Percentiles rank a stretch among this genome's conserved stretches.
Evolutionary conservation across 345 rosid genomes (phyloP).

Genomic region (Gynandropsis gynandra): DNA sequence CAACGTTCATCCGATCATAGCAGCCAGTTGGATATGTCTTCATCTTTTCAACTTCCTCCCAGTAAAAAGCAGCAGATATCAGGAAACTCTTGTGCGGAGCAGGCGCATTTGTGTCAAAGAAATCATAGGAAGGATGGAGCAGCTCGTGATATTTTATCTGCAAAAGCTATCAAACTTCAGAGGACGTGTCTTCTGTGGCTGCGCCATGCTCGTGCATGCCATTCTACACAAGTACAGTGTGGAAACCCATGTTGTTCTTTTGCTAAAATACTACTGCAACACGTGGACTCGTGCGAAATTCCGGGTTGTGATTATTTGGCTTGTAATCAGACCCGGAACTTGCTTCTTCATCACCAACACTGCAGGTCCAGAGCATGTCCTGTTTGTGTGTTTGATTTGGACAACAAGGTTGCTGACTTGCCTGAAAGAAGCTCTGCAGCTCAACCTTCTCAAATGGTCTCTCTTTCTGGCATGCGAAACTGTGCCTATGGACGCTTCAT

Average conservation of each 20-base stretch:
- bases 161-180: constrained; percentile 49
- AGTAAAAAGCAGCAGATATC: constrained; percentile 51
- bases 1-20: constrained; percentile 36
- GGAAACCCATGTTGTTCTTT: constrained; percentile 44
- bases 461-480: too few species aligned
- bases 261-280: constrained; percentile 59
- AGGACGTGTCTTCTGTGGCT: constrained; percentile 81
- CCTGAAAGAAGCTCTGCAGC: constrained; percentile 33
- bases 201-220: constrained; percentile 76
- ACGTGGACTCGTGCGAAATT: constrained; percentile 54
- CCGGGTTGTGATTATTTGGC: constrained; percentile 57
- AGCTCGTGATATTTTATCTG: constrained; percentile 43
- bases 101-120: constrained; percentile 48
- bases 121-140: constrained; percentile 56
- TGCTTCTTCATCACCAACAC: constrained; percentile 59
- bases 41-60: constrained; percentile 40
- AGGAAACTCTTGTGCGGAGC: constrained; percentile 38
- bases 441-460: too few species aligned
- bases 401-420: constrained; percentile 41
- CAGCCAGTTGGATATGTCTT: constrained; percentile 35
- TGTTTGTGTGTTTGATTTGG: constrained; percentile 78
- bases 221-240: constrained; percentile 71
- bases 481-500: too few species aligned
- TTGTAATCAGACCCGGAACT: constrained; percentile 59
- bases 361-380: constrained; percentile 64